Conservation (phyloP, 352 stramenopile genomes). For the Thalassiosira ordinaria region DNA sequence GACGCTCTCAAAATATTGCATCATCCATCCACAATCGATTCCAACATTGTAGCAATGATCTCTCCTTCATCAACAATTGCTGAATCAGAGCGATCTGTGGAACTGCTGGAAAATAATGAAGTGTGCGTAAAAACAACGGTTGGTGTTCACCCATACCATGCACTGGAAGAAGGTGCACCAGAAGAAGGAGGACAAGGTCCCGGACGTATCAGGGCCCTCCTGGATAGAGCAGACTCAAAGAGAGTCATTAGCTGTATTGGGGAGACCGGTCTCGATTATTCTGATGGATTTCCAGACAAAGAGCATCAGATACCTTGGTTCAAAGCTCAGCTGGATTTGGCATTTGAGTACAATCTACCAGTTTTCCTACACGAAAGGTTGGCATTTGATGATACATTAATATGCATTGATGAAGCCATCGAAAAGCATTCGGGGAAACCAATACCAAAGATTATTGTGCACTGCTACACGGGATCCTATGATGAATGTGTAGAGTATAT, state of each 20-base stretch:
- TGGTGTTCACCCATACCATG: conserved; percentile 85
- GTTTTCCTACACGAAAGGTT: conserved; percentile 85
- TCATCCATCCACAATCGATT: conserved; percentile 63
- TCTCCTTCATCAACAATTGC: conserved; percentile 76
- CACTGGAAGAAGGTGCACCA: conserved; percentile 47
- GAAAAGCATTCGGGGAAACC: conserved; percentile 28
- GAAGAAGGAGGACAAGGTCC: too few species aligned
- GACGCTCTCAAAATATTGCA: conserved; percentile 66
- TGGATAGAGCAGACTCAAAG: conserved; percentile 26
- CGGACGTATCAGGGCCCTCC: conserved; percentile 27
- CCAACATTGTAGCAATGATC: conserved; percentile 79
- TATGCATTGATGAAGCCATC: conserved; percentile 65
- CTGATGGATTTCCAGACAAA: conserved; percentile 76
- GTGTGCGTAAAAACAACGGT: conserved; percentile 74
- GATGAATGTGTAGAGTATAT: conserved; percentile 78
- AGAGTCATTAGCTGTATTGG: conserved; percentile 69
- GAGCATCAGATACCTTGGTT: conserved; percentile 75
- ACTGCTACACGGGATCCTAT: conserved; percentile 86
- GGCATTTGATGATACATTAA: conserved; percentile 76
- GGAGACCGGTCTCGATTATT: conserved; percentile 83
- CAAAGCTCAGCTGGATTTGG: conserved; percentile 73
- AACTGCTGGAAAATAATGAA: conserved; percentile 45
- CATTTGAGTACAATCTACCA: conserved; percentile 68
- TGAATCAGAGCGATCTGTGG: conserved; percentile 58
- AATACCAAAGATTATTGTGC: conserved; percentile 72